Evolutionary conservation across 2,329 filamentous ascomycete species (phyloP), one percentile per base, ranked within the genome.

Genomic region (Leptographium galeiforme): DNA sequence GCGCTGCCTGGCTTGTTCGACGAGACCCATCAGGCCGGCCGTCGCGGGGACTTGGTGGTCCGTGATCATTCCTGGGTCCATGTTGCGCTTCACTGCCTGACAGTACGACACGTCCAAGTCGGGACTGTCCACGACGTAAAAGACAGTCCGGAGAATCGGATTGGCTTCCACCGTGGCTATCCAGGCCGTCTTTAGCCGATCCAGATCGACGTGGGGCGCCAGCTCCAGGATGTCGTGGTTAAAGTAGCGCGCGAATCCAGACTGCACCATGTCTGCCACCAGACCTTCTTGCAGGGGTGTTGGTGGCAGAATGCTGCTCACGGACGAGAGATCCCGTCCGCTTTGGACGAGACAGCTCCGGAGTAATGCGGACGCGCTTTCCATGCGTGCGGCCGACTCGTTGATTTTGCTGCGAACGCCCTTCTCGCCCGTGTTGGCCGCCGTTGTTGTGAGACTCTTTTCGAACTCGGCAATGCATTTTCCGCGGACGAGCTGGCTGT

Each of bases 231-330:
- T 68, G 60, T 95, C 87, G 54, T 93, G 83, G 57, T 94, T 95
- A 70, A 89, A 94, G 63, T 97, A 97, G 57, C 82, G 77, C 12
- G 73, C 70, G 60, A 85, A 91, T 4, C 79, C 73, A 0, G 89
- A 93, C 16, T 79, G 73, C 0, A 89, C 59, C 86, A 95, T 95
- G 56, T 88, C 85, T 0, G 83, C 82, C 3, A 94, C 70, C 81
- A 96, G 89, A 1, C 84, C 83, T 64, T 96, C 89, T 67, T 97
- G 90, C 6, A 95, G 73, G 8, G 89, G 83, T 0, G 90, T 95
- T 0, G 84, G 77, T 0, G 89, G 89, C 2, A 93, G 67, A 3
- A 91, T 67, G 4, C 72, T 64, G 50, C 86, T 78, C 1, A 84
- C 61, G 12, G 70, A 61, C 0, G 64, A 56, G 8, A 76, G 62